Conservation (phyloP, 495 filamentous ascomycete species). For the Trypethelium eluteriae region DNA sequence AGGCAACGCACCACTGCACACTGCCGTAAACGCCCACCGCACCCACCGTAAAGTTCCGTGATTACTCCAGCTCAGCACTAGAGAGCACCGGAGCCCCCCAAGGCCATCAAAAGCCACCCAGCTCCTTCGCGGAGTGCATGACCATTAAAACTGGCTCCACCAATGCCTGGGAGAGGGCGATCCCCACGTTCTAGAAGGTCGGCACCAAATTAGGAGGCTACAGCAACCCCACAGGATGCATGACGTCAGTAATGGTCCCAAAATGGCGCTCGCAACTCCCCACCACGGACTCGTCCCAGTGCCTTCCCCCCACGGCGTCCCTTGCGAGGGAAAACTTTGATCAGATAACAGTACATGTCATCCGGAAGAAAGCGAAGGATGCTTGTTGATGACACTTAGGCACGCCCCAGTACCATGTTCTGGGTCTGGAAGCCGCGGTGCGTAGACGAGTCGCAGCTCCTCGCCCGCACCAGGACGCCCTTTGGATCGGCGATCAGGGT, state of each 20-base stretch:
- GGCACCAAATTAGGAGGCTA: not conserved
- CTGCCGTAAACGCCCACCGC: too few relatives aligned
- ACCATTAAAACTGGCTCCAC: not conserved
- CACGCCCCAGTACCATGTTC: not conserved
- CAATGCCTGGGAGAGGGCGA: not conserved
- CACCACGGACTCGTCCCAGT: too few relatives aligned
- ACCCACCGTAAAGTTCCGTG: too few relatives aligned
- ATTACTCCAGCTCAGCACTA: too few relatives aligned
- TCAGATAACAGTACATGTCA: not conserved
- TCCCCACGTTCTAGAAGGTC: not conserved
- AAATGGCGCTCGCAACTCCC: not conserved
- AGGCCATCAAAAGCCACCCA: too few relatives aligned
- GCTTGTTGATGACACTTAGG: not conserved
- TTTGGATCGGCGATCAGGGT: not conserved
- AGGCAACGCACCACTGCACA: too few relatives aligned
- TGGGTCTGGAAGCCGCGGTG: too few relatives aligned
- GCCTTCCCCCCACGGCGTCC: too few relatives aligned
- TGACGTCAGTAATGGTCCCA: constrained; percentile 7
- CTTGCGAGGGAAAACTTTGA: too few relatives aligned
- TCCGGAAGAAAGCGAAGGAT: constrained; percentile 6
- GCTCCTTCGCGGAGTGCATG: not conserved
- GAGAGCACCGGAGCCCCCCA: too few relatives aligned
- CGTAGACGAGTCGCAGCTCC: too few relatives aligned
- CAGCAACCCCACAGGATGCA: not conserved
- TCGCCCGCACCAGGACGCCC: too few relatives aligned